Evolutionary conservation across 2,329 filamentous ascomycete species (phyloP), one percentile per base, ranked within the genome.

Genomic region (Ambrosiella cleistominuta): DNA sequence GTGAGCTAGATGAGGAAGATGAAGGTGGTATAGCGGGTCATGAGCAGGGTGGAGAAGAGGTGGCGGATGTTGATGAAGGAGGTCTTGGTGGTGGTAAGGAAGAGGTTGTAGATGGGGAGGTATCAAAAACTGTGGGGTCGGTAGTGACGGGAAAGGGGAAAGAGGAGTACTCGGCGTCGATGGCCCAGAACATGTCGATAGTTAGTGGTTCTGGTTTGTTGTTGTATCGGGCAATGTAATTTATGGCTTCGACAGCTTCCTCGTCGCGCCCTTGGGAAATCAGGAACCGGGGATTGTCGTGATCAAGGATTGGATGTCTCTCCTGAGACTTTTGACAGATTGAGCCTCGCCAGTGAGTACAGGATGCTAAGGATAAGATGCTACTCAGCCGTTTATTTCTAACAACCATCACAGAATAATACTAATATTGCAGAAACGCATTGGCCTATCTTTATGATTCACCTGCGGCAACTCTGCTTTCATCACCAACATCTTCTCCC

Each of bases 181-280:
- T 63, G 60, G 13, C 61, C 55, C 67, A 65, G 13, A 74, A 68
- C 19, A 70, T 65, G 8, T 70, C 71, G 1, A 70, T 36, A 0
- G 68, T 73, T 12, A 74, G 64, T 0, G 64, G 64, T 3, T 68
- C 67, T 1, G 65, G 62, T 36, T 65, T 65, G 37, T 68, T 68
- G 57, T 72, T 72, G 15, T 69, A 61, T 13, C 68, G 63, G 2
- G 74, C 73, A 52, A 77, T 71, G 51, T 74, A 69, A 57, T 76
- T 72, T 2, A 79, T 69, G 0, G 74, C 68, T 7, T 71, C 68
- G 6, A 75, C 71, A 1, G 75, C 74, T 53, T 78, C 70, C 15
- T 69, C 69, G 36, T 76, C 72, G 0, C 69, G 66, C 2, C 73
- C 71, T n/a, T 70, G 67, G 50, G 68, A 70, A 44, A 77, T 65